phyloP scores from a whole-genome alignment of 1,284 basidiomycete species.

The Xanthoconium separans region DNA sequence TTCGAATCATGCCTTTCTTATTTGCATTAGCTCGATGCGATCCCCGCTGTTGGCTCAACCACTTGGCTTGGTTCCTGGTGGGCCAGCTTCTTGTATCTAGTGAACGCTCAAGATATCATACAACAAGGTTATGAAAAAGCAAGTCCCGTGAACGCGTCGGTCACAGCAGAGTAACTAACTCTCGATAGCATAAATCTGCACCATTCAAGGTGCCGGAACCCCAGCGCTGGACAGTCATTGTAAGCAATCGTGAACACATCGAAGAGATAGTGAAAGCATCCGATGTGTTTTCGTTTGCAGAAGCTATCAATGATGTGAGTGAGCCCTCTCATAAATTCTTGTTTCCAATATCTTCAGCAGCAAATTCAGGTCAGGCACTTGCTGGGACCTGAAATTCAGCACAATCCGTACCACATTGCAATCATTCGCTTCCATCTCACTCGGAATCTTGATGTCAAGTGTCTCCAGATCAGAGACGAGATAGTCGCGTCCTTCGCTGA shows the following conservation, averaged over 20 bases:
- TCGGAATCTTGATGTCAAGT: slow-evolving; percentile 27
- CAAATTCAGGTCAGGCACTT: slow-evolving; percentile 9
- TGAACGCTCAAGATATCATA: slow-evolving; percentile 6
- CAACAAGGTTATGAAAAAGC: slow-evolving; percentile 23
- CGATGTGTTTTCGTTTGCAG: slow-evolving; percentile 37
- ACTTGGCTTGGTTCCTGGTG: slow-evolving; percentile 18
- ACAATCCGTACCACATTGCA: slow-evolving; percentile 29
- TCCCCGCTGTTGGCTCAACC: slow-evolving; percentile 18
- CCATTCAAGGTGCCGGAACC: slow-evolving; percentile 43
- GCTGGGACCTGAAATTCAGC: slow-evolving; percentile 26
- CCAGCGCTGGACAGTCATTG: slow-evolving; percentile 40
- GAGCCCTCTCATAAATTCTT: not conserved
- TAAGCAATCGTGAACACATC: slow-evolving; percentile 36
- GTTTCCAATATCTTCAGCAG: not conserved
- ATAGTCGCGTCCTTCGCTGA: slow-evolving; percentile 27
- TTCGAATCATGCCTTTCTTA: not conserved
- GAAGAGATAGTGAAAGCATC: slow-evolving; percentile 42
- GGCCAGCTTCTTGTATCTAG: slow-evolving; percentile 9
- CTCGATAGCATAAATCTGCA: not conserved
- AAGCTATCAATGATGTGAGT: slow-evolving; percentile 36
- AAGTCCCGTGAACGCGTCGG: not conserved
- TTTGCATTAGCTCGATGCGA: slow-evolving; percentile 9
- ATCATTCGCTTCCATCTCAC: slow-evolving; percentile 29
- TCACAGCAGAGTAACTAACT: not conserved
- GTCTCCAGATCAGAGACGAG: slow-evolving; percentile 32